A percentile compares a stretch with the other conserved stretches of the same genome.
Evolutionary conservation across 306 rosid genomes (phyloP).

Genomic region (Vicia faba): DNA sequence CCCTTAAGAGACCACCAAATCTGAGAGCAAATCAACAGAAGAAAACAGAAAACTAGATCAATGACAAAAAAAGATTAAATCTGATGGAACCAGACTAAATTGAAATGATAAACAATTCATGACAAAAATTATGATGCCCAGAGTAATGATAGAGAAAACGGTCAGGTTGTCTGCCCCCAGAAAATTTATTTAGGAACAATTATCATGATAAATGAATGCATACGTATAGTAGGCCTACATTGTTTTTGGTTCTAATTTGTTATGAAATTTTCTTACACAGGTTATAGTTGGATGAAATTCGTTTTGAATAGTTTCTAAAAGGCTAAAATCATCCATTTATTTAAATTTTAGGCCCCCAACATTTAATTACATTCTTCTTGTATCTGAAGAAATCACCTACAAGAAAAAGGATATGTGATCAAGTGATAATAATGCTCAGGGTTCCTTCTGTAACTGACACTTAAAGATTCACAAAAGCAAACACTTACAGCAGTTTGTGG

Average conservation of each 20-base stretch:
- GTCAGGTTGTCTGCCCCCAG: constrained; percentile 22
- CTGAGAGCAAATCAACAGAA: constrained; percentile 24
- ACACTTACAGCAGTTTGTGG: constrained; percentile 74
- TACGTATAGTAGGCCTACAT: background rate
- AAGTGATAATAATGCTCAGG: background rate
- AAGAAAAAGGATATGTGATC: constrained; percentile 18
- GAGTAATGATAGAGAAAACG: constrained; percentile 20
- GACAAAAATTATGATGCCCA: constrained; percentile 29
- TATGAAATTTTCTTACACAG: constrained; percentile 27
- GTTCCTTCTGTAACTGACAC: constrained; percentile 32
- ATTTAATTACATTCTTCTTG: constrained; percentile 13
- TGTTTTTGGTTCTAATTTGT: background rate
- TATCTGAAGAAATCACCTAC: background rate
- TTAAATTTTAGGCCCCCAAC: constrained; percentile 23
- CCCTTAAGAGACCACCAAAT: constrained; percentile 23
- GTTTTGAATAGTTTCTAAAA: background rate
- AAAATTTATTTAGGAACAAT: constrained; percentile 22
- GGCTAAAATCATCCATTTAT: constrained; percentile 9
- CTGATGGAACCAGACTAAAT: constrained; percentile 23
- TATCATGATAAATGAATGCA: constrained; percentile 22
- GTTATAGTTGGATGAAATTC: constrained; percentile 5
- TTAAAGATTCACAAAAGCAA: constrained; percentile 33
- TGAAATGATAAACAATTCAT: constrained; percentile 24
- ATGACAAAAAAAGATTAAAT: constrained; percentile 12
- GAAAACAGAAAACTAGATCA: constrained; percentile 27